Conservation (phyloP, 2,329 filamentous ascomycete species). For the Thermoascus crustaceus region DNA sequence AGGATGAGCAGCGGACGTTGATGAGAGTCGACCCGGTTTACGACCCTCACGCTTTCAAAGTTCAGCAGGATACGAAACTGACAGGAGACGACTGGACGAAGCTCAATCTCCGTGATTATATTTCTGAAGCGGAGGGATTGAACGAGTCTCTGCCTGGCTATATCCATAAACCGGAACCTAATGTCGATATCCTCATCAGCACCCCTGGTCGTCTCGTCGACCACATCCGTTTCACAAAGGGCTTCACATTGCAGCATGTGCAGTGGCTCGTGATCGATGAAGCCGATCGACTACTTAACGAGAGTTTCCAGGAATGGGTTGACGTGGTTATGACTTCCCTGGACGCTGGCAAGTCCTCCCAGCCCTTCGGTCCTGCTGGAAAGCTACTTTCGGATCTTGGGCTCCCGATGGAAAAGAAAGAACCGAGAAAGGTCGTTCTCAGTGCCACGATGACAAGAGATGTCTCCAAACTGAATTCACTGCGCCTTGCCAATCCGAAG, state of each 20-base stretch:
- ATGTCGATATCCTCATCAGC: conserved; percentile 80
- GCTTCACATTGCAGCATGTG: conserved; percentile 69
- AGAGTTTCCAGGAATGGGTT: conserved; percentile 90
- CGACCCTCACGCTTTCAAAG: conserved; percentile 53
- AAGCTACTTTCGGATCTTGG: conserved; percentile 27
- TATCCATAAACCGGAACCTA: conserved; percentile 58
- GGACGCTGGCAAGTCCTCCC: conserved; percentile 46
- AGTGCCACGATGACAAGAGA: conserved; percentile 91
- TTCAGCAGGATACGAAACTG: conserved; percentile 36
- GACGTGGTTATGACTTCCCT: conserved; percentile 55
- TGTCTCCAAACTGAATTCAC: conserved; percentile 64
- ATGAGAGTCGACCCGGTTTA: conserved; percentile 60
- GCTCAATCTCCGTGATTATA: conserved; percentile 38
- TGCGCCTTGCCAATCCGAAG: conserved; percentile 65
- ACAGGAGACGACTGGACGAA: conserved; percentile 40
- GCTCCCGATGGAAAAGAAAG: conserved; percentile 30
- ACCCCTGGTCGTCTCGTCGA: conserved; percentile 89
- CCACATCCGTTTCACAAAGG: conserved; percentile 74
- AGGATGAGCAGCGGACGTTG: conserved; percentile 53
- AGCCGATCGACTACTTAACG: conserved; percentile 81
- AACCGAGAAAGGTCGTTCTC: conserved; percentile 71
- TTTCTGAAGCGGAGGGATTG: conserved; percentile 34
- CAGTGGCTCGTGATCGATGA: conserved; percentile 91
- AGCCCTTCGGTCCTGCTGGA: conserved; percentile 37
- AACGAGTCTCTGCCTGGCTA: conserved; percentile 49